A percentile compares a stretch with the other conserved stretches of the same genome.
These are phyloP conservation scores for Backusella luteola DNA, from an alignment of 192 early-diverging fungal species.

Conservation along the genomic window DNA sequence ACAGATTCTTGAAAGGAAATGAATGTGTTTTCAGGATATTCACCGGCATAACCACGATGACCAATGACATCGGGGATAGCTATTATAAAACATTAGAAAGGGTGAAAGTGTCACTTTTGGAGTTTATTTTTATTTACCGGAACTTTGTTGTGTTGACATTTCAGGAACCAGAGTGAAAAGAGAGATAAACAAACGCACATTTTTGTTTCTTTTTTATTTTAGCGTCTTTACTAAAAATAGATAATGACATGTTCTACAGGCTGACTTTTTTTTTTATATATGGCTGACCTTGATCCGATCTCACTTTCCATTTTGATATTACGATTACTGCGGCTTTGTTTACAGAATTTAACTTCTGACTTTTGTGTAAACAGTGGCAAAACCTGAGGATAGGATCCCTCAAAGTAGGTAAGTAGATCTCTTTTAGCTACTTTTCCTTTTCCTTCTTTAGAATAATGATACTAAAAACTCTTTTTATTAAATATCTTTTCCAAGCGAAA, in stretches of 20 bases:
- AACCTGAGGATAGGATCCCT: neutral
- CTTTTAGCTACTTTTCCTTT: neutral
- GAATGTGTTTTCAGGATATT: conserved; percentile 56
- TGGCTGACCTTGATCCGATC: neutral
- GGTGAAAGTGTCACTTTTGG: neutral
- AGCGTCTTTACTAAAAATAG: neutral
- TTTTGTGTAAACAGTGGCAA: neutral
- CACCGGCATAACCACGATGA: conserved; percentile 46
- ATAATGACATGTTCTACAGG: neutral
- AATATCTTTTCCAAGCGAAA: too few species aligned
- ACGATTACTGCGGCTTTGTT: neutral
- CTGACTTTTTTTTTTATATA: neutral
- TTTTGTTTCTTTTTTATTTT: neutral
- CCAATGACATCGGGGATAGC: conserved; percentile 27
- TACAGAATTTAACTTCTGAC: neutral
- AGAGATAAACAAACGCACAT: neutral
- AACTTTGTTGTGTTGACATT: neutral
- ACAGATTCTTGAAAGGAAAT: conserved; percentile 48
- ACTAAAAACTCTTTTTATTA: too few species aligned
- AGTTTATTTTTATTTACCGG: neutral
- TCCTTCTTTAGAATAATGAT: neutral
- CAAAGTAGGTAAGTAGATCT: neutral
- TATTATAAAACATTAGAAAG: neutral
- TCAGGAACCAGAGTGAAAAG: neutral
- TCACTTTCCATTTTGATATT: neutral